phyloP scores from a whole-genome alignment of 2,329 filamentous ascomycete genomes.

The Ascochyta rabiei region DNA sequence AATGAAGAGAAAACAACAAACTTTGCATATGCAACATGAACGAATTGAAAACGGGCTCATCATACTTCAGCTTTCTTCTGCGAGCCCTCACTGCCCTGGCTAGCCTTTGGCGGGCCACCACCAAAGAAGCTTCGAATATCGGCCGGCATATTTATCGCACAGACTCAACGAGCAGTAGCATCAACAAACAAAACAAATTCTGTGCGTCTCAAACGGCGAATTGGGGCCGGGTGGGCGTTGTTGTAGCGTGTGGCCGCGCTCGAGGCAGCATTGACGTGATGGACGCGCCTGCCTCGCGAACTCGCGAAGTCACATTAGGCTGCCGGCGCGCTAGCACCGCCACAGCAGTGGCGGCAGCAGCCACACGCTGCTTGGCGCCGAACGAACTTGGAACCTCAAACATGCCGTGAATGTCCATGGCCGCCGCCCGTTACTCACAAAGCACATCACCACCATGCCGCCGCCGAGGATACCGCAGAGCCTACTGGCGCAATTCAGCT shows the following conservation, averaged over 20 bases:
- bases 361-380: conserved; percentile 28
- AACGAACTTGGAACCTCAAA: conserved; percentile 31
- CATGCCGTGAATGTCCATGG: neutral
- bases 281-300: conserved; percentile 23
- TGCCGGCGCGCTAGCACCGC: conserved; percentile 5
- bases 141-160: conserved; percentile 67
- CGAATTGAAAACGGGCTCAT: neutral
- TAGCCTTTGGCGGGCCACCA: conserved; percentile 70
- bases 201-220: neutral
- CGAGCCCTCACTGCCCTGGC: conserved; percentile 41
- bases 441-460: conserved; percentile 44
- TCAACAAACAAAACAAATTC: neutral
- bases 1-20: neutral
- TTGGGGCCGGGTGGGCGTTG: conserved; percentile 7
- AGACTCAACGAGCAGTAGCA: neutral
- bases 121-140: conserved; percentile 94
- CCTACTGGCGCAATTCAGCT: conserved; percentile 43
- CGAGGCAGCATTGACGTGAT: conserved; percentile 18
- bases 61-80: conserved; percentile 44
- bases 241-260: conserved; percentile 1
- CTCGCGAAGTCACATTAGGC: conserved; percentile 17
- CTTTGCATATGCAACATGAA: neutral
- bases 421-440: neutral
- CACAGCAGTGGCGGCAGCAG: conserved; percentile 12
- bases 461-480: conserved; percentile 45